A percentile compares a stretch with the other conserved stretches of the same genome.
Conservation (phyloP, 768 basidiomycete genomes). For the Mycena belliarum region DNA sequence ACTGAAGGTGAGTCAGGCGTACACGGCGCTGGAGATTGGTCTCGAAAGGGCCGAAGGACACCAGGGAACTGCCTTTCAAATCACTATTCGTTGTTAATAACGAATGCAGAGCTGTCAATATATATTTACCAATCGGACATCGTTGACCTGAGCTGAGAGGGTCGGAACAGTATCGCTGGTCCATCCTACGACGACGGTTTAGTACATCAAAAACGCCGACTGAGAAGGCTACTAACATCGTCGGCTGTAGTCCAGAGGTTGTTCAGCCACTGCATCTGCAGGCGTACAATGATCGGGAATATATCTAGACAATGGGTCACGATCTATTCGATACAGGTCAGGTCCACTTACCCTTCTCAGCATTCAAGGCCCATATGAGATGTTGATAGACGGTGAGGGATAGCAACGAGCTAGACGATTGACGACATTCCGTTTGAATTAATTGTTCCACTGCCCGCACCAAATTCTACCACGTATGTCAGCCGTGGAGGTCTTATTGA, state of each 20-base stretch:
- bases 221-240: constrained; percentile 26
- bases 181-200: constrained; percentile 25
- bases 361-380: constrained; percentile 51
- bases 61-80: constrained; percentile 39
- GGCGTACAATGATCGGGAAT: constrained; percentile 32
- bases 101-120: background rate
- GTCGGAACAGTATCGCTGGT: constrained; percentile 46
- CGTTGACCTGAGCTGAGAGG: constrained; percentile 39
- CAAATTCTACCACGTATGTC: constrained; percentile 11
- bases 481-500: background rate
- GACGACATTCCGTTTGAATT: constrained; percentile 38
- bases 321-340: background rate
- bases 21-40: constrained; percentile 38
- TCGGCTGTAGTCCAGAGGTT: constrained; percentile 43
- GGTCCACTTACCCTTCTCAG: constrained; percentile 36
- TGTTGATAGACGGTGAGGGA: constrained; percentile 58
- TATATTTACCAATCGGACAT: constrained; percentile 42
- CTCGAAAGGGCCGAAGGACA: constrained; percentile 40
- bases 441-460: constrained; percentile 35
- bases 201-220: background rate
- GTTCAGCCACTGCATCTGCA: constrained; percentile 52
- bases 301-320: constrained; percentile 28
- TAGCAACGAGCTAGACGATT: constrained; percentile 36
- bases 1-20: constrained; percentile 39
- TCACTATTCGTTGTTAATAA: constrained; percentile 36